These are phyloP conservation scores for Ambrosia artemisiifolia DNA, from an alignment of 129 eudicot genomes.

Conservation along the genomic window DNA sequence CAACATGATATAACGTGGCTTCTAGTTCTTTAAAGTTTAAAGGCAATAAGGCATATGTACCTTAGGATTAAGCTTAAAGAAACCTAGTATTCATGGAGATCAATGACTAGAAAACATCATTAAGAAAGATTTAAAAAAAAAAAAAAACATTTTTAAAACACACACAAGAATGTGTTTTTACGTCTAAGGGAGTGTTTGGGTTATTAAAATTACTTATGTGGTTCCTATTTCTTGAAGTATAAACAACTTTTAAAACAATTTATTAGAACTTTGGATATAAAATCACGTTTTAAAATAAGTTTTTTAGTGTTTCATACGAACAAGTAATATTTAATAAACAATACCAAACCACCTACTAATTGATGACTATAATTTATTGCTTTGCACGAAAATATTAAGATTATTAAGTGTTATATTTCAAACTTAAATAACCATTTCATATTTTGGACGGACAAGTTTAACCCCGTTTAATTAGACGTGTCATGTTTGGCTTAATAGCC, in stretches of 20 bases:
- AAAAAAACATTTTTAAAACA: conserved; percentile 11
- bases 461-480: too few species aligned
- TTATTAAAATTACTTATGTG: background rate
- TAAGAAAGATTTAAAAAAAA: background rate
- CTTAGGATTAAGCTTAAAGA: conserved; percentile 1
- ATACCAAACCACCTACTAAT: too few species aligned
- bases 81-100: conserved; percentile 1
- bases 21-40: background rate
- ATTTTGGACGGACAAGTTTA: too few species aligned
- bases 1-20: conserved; percentile 5
- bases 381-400: too few species aligned
- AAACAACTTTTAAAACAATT: background rate
- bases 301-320: too few species aligned
- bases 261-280: background rate
- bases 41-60: background rate
- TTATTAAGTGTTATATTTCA: too few species aligned
- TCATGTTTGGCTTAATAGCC: too few species aligned
- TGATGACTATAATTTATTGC: too few species aligned
- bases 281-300: too few species aligned
- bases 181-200: background rate
- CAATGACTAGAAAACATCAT: background rate
- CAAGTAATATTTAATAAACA: too few species aligned
- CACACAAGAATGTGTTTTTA: background rate
- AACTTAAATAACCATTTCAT: too few species aligned
- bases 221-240: too few species aligned